Evolutionary conservation across 2,329 filamentous ascomycete species (phyloP).

Genomic region (Pseudocercospora cruenta): DNA sequence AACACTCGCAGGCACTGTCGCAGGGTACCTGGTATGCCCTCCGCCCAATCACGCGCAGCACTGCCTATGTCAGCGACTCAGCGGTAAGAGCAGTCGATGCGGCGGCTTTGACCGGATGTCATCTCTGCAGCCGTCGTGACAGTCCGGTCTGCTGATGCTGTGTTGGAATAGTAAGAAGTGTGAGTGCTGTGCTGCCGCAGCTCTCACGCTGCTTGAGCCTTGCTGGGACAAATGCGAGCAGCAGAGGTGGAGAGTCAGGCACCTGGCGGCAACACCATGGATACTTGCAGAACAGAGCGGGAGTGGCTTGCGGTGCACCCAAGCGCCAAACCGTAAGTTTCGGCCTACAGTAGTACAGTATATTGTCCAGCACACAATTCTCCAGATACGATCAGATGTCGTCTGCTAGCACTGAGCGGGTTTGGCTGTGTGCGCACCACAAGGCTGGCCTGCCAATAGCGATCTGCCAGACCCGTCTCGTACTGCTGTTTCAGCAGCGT

Average conservation of each 20-base stretch:
- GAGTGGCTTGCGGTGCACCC: neutral
- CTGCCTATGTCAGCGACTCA: conserved; percentile 2
- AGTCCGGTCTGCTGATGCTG: conserved; percentile 2
- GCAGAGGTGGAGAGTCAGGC: conserved; percentile 5
- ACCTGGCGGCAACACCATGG: neutral
- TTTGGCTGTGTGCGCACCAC: neutral
- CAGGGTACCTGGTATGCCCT: conserved; percentile 3
- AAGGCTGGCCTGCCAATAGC: neutral
- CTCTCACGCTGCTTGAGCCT: neutral
- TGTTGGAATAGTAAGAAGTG: neutral
- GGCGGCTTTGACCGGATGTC: neutral
- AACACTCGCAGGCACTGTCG: conserved; percentile 3
- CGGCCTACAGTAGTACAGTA: neutral
- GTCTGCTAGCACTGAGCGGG: neutral
- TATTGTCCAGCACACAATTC: neutral
- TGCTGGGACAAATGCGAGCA: neutral
- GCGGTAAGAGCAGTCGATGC: neutral
- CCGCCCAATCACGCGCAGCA: neutral
- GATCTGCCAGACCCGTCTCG: neutral
- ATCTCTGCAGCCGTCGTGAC: neutral
- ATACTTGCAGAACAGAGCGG: neutral
- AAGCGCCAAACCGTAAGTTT: conserved; percentile 4
- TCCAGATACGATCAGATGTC: neutral
- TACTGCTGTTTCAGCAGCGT: neutral
- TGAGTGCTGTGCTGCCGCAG: neutral